A percentile compares a stretch with the other conserved stretches of the same genome.
These are phyloP conservation scores for Nicotiana attenuata DNA, from an alignment of 257 asterid species.

Conservation along the genomic window DNA sequence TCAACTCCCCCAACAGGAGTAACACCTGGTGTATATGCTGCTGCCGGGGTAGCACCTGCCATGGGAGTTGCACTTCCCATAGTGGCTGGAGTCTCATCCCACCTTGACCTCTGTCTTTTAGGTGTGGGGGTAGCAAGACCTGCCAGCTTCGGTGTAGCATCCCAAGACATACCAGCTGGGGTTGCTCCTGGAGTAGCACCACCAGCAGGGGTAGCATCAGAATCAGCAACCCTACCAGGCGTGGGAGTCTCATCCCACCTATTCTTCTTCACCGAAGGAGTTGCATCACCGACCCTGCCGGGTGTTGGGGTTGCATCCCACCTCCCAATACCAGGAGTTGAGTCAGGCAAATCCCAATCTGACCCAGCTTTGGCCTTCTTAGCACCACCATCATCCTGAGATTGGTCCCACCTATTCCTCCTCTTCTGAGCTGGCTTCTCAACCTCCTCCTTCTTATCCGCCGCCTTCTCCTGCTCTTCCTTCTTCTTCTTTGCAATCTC, in stretches of 20 bases:
- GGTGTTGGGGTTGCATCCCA: constrained; percentile 99
- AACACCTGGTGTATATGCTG: constrained; percentile 75
- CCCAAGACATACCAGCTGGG: constrained; percentile 96
- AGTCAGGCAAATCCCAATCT: constrained; percentile 88
- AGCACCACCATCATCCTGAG: constrained; percentile 62
- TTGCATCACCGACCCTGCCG: constrained; percentile 87
- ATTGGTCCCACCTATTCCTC: constrained; percentile 92
- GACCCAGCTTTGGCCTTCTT: constrained; percentile 68
- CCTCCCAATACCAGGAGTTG: constrained; percentile 86
- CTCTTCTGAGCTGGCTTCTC: constrained; percentile 70
- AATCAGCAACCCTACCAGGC: constrained; percentile 74
- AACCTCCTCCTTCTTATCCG: constrained; percentile 35
- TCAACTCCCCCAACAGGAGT: constrained; percentile 79
- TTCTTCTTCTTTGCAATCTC: constrained; percentile 77
- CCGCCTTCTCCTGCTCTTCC: constrained; percentile 48
- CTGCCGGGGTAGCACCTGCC: constrained; percentile 81
- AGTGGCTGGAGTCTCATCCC: constrained; percentile 97
- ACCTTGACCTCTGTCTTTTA: constrained; percentile 89
- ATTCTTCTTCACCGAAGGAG: constrained; percentile 68
- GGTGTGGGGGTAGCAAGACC: constrained; percentile 90
- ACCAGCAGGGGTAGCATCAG: constrained; percentile 86
- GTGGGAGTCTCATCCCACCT: constrained; percentile 98
- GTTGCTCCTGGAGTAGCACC: constrained; percentile 90
- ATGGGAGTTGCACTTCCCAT: constrained; percentile 90
- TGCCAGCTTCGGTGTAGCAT: constrained; percentile 72